phyloP scores from a whole-genome alignment of 2,329 filamentous ascomycete genomes.

The Zymoseptoria pseudotritici region DNA sequence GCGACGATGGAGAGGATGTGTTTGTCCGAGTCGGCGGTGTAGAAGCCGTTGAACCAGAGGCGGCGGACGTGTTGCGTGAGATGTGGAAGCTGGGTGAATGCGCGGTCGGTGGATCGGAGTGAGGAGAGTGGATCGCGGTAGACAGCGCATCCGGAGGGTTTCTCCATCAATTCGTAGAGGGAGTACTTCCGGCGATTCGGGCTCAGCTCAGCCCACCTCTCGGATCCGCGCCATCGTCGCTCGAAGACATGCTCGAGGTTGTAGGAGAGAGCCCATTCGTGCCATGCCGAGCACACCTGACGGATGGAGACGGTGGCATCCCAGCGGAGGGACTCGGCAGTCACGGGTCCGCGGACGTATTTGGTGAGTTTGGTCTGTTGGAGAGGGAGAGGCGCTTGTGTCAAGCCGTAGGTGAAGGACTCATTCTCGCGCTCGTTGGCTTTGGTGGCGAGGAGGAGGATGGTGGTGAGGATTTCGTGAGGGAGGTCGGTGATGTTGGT shows the following conservation, averaged over 20 bases:
- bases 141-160: constrained; percentile 41
- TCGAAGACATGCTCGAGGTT: constrained; percentile 46
- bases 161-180: constrained; percentile 43
- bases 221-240: constrained; percentile 45
- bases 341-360: constrained; percentile 46
- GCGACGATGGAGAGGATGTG: constrained; percentile 43
- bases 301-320: constrained; percentile 43
- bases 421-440: constrained; percentile 42
- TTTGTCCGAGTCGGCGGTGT: constrained; percentile 43
- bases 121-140: constrained; percentile 47
- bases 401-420: constrained; percentile 47
- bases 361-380: constrained; percentile 38
- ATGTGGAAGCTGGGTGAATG: constrained; percentile 39
- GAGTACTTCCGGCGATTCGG: constrained; percentile 35
- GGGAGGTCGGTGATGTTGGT: constrained; percentile 44
- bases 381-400: constrained; percentile 41
- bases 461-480: constrained; percentile 45
- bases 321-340: constrained; percentile 46
- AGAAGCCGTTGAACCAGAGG: constrained; percentile 50
- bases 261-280: constrained; percentile 47
- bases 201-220: constrained; percentile 46
- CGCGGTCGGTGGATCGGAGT: constrained; percentile 40
- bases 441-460: constrained; percentile 43
- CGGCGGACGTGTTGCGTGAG: constrained; percentile 44
- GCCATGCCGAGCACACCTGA: constrained; percentile 45